These are phyloP conservation scores for Aspergillus sojae DNA, from an alignment of 2,329 filamentous ascomycete genomes.

Conservation along the genomic window DNA sequence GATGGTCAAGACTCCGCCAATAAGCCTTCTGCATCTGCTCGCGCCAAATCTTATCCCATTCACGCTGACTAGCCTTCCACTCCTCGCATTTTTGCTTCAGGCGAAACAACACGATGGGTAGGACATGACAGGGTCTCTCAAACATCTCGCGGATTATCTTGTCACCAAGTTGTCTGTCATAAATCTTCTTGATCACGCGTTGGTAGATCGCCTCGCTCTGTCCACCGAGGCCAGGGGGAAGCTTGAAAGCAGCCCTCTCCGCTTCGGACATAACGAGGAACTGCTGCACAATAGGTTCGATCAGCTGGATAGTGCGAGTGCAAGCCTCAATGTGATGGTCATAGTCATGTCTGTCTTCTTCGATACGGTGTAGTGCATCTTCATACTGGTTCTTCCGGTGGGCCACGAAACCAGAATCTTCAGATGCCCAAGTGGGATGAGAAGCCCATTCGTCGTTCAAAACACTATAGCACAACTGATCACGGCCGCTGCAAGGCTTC, in stretches of 20 bases:
- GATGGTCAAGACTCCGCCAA: constrained; percentile 94
- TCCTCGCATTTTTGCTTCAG: constrained; percentile 97
- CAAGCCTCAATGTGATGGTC: constrained; percentile 98
- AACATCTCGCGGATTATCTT: constrained; percentile 89
- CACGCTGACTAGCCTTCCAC: constrained; percentile 94
- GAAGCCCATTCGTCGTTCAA: constrained; percentile 98
- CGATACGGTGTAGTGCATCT: constrained; percentile 90
- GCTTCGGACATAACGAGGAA: constrained; percentile 76
- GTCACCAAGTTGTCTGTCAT: constrained; percentile 79
- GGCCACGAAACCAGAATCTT: constrained; percentile 96
- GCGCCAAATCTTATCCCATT: constrained; percentile 99
- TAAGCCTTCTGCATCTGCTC: constrained; percentile 93
- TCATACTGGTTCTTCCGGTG: constrained; percentile 96
- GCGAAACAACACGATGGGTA: constrained; percentile 83
- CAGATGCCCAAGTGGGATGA: constrained; percentile 97
- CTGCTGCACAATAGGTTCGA: constrained; percentile 91
- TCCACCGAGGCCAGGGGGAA: constrained; percentile 82
- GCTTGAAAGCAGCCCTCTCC: constrained; percentile 73
- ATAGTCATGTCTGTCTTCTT: constrained; percentile 97
- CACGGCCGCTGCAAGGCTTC: constrained; percentile 89
- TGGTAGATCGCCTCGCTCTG: constrained; percentile 97
- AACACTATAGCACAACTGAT: constrained; percentile 90
- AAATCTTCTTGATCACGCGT: constrained; percentile 96
- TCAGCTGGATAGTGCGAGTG: constrained; percentile 89
- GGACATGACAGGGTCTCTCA: constrained; percentile 77